Conservation (phyloP, 2,329 filamentous ascomycete genomes). For the Phyllosticta citribraziliensis region DNA sequence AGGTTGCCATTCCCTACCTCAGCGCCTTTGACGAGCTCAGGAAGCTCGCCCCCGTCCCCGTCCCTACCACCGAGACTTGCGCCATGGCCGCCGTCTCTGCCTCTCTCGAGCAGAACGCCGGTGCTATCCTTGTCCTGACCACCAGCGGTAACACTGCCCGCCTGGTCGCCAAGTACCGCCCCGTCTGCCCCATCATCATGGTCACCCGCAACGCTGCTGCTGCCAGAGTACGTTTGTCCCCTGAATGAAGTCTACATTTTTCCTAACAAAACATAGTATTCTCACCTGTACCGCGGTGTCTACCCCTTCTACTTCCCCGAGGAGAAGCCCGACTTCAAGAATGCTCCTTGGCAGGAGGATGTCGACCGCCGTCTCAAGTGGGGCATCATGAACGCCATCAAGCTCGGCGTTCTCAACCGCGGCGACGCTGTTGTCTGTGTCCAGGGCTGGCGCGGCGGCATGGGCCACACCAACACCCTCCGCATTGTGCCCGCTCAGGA, state of each 20-base stretch:
- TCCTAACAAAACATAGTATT: slow-evolving; percentile 46
- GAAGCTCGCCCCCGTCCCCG: slow-evolving; percentile 70
- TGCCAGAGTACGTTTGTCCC: slow-evolving; percentile 49
- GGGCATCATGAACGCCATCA: slow-evolving; percentile 80
- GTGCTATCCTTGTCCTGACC: slow-evolving; percentile 90
- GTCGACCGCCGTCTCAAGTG: slow-evolving; percentile 96
- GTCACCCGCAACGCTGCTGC: slow-evolving; percentile 79
- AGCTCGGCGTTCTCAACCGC: slow-evolving; percentile 63
- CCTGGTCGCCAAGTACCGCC: slow-evolving; percentile 95
- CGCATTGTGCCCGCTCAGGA: slow-evolving; percentile 43
- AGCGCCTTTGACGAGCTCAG: slow-evolving; percentile 94
- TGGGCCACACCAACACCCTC: slow-evolving; percentile 81
- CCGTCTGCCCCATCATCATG: slow-evolving; percentile 99
- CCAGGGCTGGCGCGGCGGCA: slow-evolving; percentile 84
- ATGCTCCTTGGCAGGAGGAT: slow-evolving; percentile 96
- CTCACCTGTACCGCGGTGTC: slow-evolving; percentile 92
- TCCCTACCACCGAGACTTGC: slow-evolving; percentile 83
- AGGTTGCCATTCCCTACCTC: slow-evolving; percentile 95
- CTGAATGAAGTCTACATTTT: background rate
- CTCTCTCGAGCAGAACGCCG: slow-evolving; percentile 90
- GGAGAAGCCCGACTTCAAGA: slow-evolving; percentile 86
- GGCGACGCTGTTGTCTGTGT: slow-evolving; percentile 74
- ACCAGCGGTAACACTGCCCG: slow-evolving; percentile 91
- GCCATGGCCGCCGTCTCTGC: slow-evolving; percentile 95
- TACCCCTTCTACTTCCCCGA: slow-evolving; percentile 95